These are phyloP conservation scores for Rhizophagus sp. DNA, from an alignment of 192 early-diverging fungal genomes.

Conservation along the genomic window DNA sequence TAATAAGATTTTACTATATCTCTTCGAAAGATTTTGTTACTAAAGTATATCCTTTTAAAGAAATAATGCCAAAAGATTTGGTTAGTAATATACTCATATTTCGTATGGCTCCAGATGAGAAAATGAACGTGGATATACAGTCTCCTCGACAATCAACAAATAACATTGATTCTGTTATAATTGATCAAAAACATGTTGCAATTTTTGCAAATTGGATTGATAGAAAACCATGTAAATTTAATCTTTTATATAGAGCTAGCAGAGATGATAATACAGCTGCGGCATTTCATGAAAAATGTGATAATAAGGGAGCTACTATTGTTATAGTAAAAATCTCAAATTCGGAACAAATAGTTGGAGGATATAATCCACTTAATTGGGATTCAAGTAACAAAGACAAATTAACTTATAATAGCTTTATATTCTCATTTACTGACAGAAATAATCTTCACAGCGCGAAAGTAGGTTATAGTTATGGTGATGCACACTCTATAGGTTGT, in stretches of 20 bases:
- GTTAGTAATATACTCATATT: background rate
- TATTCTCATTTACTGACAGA: background rate
- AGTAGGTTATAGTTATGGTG: background rate
- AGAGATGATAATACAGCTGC: background rate
- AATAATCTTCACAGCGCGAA: background rate
- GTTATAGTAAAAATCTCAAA: background rate
- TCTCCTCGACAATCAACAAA: background rate
- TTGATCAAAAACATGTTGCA: background rate
- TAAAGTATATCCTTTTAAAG: too few relatives aligned
- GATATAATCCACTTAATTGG: slow-evolving; percentile 3
- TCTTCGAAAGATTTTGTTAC: too few relatives aligned
- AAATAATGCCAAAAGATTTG: background rate
- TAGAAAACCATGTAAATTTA: background rate
- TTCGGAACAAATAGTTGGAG: background rate
- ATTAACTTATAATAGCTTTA: too few relatives aligned
- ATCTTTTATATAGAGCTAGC: background rate
- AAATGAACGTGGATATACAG: background rate
- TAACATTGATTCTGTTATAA: background rate
- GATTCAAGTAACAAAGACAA: too few relatives aligned
- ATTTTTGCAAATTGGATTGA: background rate
- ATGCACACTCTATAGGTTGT: background rate
- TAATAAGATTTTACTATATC: too few relatives aligned
- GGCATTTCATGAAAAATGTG: background rate
- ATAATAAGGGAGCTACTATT: background rate
- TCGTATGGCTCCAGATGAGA: background rate